Conservation (phyloP, 208 protist genomes). For the Trypanosoma theileri region DNA sequence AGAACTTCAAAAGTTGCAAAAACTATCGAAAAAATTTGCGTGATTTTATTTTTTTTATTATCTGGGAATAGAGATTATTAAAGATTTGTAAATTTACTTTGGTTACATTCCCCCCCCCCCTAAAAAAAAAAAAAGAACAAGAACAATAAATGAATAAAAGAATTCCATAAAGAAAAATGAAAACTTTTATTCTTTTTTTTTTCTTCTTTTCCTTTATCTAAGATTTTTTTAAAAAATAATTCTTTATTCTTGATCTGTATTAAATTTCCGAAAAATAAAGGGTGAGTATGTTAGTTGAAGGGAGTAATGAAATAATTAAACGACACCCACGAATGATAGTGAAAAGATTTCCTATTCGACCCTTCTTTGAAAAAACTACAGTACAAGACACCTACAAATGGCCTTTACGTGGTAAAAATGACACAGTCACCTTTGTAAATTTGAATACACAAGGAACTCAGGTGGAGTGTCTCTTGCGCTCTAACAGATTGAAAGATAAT, state of each 20-base stretch:
- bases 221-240: no score
- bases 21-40: constrained; percentile 25
- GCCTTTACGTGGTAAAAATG: not conserved
- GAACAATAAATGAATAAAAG: no score
- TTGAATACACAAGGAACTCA: constrained; percentile 17
- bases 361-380: constrained; percentile 17
- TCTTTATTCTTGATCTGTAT: no score
- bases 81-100: no score
- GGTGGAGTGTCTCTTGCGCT: constrained; percentile 1
- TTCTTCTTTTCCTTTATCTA: no score
- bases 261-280: no score
- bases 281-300: not conserved
- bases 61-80: not conserved
- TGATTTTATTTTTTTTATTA: not conserved
- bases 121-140: no score
- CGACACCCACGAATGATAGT: not conserved
- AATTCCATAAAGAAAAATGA: no score
- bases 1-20: constrained; percentile 63
- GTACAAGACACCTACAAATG: constrained; percentile 23
- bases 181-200: no score
- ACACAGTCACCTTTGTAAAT: not conserved
- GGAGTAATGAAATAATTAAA: not conserved
- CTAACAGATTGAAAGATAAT: not conserved
- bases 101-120: no score
- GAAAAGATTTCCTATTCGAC: not conserved